These are phyloP conservation scores for Colletotrichum filicis DNA, from an alignment of 2,329 filamentous ascomycete genomes.

Conservation along the genomic window DNA sequence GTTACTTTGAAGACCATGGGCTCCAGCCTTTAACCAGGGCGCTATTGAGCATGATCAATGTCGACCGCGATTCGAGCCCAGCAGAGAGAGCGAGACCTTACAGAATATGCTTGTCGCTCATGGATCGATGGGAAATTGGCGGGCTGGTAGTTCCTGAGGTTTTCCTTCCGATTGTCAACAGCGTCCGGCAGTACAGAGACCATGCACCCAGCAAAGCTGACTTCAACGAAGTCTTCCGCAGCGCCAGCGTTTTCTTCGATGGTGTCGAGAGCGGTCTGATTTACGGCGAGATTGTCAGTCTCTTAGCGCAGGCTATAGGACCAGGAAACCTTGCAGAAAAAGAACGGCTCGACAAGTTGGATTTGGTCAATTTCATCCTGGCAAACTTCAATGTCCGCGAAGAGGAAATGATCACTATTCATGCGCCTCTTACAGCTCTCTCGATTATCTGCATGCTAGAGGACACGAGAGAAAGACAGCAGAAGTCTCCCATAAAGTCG, in stretches of 20 bases:
- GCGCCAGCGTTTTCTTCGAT: slow-evolving; percentile 96
- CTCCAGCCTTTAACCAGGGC: slow-evolving; percentile 79
- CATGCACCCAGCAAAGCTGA: slow-evolving; percentile 73
- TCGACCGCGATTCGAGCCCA: slow-evolving; percentile 60
- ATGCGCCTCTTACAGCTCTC: slow-evolving; percentile 82
- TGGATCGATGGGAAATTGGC: slow-evolving; percentile 99
- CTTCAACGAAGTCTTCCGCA: slow-evolving; percentile 88
- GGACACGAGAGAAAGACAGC: slow-evolving; percentile 56
- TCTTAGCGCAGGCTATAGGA: slow-evolving; percentile 71
- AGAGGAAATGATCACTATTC: slow-evolving; percentile 92
- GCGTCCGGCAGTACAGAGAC: slow-evolving; percentile 79
- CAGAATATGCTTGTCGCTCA: slow-evolving; percentile 90
- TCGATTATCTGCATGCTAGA: slow-evolving; percentile 71
- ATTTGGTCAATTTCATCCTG: slow-evolving; percentile 84
- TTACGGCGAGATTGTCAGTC: slow-evolving; percentile 81
- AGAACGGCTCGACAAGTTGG: slow-evolving; percentile 71
- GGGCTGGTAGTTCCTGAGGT: slow-evolving; percentile 88
- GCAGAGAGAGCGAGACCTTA: slow-evolving; percentile 85
- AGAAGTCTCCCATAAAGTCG: slow-evolving; percentile 41
- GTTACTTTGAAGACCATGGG: slow-evolving; percentile 87
- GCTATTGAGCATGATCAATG: slow-evolving; percentile 80
- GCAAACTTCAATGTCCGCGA: slow-evolving; percentile 92
- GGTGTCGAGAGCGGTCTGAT: slow-evolving; percentile 95
- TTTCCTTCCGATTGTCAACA: slow-evolving; percentile 87
- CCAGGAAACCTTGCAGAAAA: slow-evolving; percentile 54